Evolutionary conservation across 2,329 filamentous ascomycete genomes (phyloP).

Genomic region (Lithohypha guttulata): DNA sequence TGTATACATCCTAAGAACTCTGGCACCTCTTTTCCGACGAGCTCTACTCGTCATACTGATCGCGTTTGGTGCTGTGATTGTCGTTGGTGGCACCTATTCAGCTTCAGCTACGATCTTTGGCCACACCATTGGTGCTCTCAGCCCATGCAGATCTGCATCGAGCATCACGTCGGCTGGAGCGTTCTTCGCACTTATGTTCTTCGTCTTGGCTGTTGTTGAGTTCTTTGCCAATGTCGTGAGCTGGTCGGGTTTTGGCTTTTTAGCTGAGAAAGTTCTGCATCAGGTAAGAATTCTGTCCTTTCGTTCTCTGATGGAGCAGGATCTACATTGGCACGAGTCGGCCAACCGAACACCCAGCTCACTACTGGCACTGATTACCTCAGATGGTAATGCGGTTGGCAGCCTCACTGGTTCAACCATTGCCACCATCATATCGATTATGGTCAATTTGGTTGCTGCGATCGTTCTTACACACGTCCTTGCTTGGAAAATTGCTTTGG

Average conservation of each 20-base stretch:
- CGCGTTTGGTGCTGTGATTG: conserved; percentile 40
- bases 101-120: conserved; percentile 51
- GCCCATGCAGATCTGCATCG: conserved; percentile 40
- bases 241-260: conserved; percentile 32
- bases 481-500: conserved; percentile 65
- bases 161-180: conserved; percentile 41
- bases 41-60: conserved; percentile 36
- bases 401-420: conserved; percentile 45
- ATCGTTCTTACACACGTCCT: conserved; percentile 60
- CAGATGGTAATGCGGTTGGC: conserved; percentile 55
- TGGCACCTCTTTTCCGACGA: conserved; percentile 33
- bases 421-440: conserved; percentile 70
- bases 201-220: conserved; percentile 49
- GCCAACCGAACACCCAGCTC: conserved; percentile 49
- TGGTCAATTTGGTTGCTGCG: conserved; percentile 57
- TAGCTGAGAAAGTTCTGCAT: conserved; percentile 16
- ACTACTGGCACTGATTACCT: conserved; percentile 58
- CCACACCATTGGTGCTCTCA: conserved; percentile 47
- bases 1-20: conserved; percentile 23
- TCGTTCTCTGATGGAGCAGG: conserved; percentile 16
- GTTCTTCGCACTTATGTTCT: conserved; percentile 49
- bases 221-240: conserved; percentile 50
- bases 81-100: conserved; percentile 49
- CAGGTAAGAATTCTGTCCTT: conserved; percentile 16
- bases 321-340: conserved; percentile 55